phyloP scores from a whole-genome alignment of 225 moss, liverwort and hornwort genomes.

The Physcomitrellopsis africana region DNA sequence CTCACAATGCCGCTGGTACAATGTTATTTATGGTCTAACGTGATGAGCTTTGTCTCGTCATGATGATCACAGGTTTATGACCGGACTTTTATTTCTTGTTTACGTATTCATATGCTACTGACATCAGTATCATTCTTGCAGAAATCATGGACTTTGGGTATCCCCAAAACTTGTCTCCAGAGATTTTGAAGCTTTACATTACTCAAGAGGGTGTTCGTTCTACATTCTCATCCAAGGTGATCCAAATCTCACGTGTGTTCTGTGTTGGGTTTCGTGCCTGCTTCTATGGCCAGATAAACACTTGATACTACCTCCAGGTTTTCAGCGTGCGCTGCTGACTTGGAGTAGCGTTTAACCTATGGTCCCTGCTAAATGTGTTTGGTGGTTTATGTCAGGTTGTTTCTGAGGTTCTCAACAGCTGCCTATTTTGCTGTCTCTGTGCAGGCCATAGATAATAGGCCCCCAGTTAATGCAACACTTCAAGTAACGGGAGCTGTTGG shows the following conservation, averaged over 20 bases:
- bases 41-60: neutral
- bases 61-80: neutral
- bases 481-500: slow-evolving; percentile 79
- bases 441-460: slow-evolving; percentile 62
- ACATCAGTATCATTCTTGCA: slow-evolving; percentile 24
- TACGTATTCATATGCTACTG: neutral
- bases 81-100: too few relatives aligned
- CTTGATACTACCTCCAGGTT: too few relatives aligned
- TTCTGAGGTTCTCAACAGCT: slow-evolving; percentile 6
- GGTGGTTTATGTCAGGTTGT: neutral
- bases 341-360: neutral
- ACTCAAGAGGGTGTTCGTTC: slow-evolving; percentile 77
- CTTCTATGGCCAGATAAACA: too few relatives aligned
- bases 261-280: neutral
- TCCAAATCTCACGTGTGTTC: neutral
- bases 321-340: neutral
- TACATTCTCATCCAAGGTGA: slow-evolving; percentile 69
- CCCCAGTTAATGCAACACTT: slow-evolving; percentile 67
- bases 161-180: slow-evolving; percentile 73
- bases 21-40: neutral
- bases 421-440: slow-evolving; percentile 15
- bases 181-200: slow-evolving; percentile 74
- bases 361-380: neutral
- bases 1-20: neutral
- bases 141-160: slow-evolving; percentile 79